These are phyloP conservation scores for Trifolium pratense DNA, from an alignment of 306 rosid genomes.

Conservation along the genomic window DNA sequence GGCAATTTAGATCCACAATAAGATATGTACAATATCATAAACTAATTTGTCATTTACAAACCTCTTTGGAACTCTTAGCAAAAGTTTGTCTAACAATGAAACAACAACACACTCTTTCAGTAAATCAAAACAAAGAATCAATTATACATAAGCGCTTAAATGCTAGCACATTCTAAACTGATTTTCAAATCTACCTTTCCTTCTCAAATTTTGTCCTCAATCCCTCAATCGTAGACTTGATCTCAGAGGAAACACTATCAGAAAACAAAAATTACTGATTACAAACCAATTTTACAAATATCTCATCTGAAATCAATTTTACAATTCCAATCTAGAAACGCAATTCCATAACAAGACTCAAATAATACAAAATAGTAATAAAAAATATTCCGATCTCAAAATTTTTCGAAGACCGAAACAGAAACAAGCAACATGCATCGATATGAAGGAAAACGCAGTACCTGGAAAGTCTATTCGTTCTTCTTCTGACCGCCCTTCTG, in stretches of 20 bases:
- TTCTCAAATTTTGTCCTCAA: slow-evolving; percentile 84
- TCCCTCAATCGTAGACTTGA: slow-evolving; percentile 69
- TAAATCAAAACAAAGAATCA: not conserved
- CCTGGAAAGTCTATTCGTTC: slow-evolving; percentile 94
- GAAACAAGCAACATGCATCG: slow-evolving; percentile 8
- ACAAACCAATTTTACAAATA: slow-evolving; percentile 18
- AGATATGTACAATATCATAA: no score
- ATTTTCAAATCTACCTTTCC: slow-evolving; percentile 69
- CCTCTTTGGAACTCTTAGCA: slow-evolving; percentile 97
- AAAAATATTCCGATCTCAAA: not conserved
- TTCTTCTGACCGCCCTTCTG: slow-evolving; percentile 91
- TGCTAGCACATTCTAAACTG: not conserved
- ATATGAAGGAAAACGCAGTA: slow-evolving; percentile 39
- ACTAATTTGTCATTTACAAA: slow-evolving; percentile 40
- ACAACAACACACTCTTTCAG: no score
- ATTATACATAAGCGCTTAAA: not conserved
- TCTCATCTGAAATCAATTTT: not conserved
- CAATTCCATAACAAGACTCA: slow-evolving; percentile 5
- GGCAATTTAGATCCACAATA: no score
- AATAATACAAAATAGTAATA: not conserved
- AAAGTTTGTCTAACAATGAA: slow-evolving; percentile 71
- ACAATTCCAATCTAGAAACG: not conserved
- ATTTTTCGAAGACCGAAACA: slow-evolving; percentile 15
- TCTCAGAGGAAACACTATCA: slow-evolving; percentile 83
- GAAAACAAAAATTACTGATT: slow-evolving; percentile 33